These are phyloP conservation scores for Sugiyamaella valdiviana DNA, from an alignment of 805 yeast species.

Conservation along the genomic window DNA sequence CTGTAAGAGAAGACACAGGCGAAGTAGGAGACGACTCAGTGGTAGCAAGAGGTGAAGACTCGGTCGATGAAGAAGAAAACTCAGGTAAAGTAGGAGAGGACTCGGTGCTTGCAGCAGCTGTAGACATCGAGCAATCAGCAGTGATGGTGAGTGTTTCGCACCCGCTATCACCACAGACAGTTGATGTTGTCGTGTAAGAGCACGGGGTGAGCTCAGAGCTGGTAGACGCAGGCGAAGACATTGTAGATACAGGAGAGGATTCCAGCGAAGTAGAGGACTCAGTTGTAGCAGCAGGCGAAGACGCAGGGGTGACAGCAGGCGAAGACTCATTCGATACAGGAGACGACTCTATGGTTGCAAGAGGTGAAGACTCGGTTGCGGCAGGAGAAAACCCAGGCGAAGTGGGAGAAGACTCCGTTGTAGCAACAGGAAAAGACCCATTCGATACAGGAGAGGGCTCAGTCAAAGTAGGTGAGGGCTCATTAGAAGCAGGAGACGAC, in stretches of 20 bases:
- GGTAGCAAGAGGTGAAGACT: conserved; percentile 54
- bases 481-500: neutral
- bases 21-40: conserved; percentile 56
- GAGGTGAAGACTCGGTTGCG: neutral
- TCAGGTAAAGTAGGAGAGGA: conserved; percentile 37
- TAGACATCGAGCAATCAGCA: too few species aligned
- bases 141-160: too few species aligned
- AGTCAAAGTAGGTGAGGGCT: neutral
- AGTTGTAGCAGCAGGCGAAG: conserved; percentile 5
- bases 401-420: too few species aligned
- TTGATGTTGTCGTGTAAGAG: too few species aligned
- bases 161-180: too few species aligned
- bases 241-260: neutral
- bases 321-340: neutral
- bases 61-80: conserved; percentile 68
- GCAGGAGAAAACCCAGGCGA: neutral
- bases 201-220: too few species aligned
- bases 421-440: neutral
- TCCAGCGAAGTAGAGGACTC: neutral
- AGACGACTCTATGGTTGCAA: too few species aligned
- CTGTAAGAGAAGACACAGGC: conserved; percentile 48
- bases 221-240: too few species aligned
- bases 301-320: neutral
- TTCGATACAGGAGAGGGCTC: neutral
- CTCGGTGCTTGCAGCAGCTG: too few species aligned